These are phyloP conservation scores for Aspergillus oerlinghausenensis DNA, from an alignment of 2,329 filamentous ascomycete species.

Conservation along the genomic window DNA sequence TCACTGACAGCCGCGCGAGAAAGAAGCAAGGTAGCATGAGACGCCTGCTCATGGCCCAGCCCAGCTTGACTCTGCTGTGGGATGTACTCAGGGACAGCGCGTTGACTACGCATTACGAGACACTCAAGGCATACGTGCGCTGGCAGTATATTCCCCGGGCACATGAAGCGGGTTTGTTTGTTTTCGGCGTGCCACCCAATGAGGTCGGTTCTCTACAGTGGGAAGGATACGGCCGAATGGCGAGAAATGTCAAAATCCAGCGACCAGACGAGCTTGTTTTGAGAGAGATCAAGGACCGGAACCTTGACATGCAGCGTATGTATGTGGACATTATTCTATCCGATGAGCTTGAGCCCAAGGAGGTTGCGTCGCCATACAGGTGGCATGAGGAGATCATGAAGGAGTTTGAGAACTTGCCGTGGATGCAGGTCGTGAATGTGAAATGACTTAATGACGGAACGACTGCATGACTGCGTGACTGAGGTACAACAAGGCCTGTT, in stretches of 20 bases:
- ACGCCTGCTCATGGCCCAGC: slow-evolving; percentile 58
- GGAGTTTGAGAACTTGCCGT: slow-evolving; percentile 7
- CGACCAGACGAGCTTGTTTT: slow-evolving; percentile 58
- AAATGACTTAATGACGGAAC: not conserved
- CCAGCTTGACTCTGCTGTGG: slow-evolving; percentile 54
- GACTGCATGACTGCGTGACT: not conserved
- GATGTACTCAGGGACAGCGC: slow-evolving; percentile 55
- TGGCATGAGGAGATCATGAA: not conserved
- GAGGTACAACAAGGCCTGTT: not conserved
- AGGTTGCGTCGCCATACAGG: slow-evolving; percentile 26
- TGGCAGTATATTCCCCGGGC: slow-evolving; percentile 48
- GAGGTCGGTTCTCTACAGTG: slow-evolving; percentile 49
- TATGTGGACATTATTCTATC: slow-evolving; percentile 57
- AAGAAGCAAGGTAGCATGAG: slow-evolving; percentile 48
- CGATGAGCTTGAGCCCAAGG: slow-evolving; percentile 56
- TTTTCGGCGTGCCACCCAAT: slow-evolving; percentile 50
- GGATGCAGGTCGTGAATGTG: not conserved
- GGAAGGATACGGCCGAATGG: slow-evolving; percentile 31
- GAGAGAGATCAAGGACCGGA: slow-evolving; percentile 51
- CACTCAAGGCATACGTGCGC: slow-evolving; percentile 54
- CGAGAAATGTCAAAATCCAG: slow-evolving; percentile 43
- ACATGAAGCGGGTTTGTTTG: slow-evolving; percentile 21
- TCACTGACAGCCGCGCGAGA: slow-evolving; percentile 59
- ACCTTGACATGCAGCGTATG: slow-evolving; percentile 51
- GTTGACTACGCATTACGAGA: slow-evolving; percentile 48